A percentile compares a stretch with the other conserved stretches of the same genome.
Evolutionary conservation across 192 early-diverging fungal species (phyloP).

Genomic region (Kappamyces sp.): DNA sequence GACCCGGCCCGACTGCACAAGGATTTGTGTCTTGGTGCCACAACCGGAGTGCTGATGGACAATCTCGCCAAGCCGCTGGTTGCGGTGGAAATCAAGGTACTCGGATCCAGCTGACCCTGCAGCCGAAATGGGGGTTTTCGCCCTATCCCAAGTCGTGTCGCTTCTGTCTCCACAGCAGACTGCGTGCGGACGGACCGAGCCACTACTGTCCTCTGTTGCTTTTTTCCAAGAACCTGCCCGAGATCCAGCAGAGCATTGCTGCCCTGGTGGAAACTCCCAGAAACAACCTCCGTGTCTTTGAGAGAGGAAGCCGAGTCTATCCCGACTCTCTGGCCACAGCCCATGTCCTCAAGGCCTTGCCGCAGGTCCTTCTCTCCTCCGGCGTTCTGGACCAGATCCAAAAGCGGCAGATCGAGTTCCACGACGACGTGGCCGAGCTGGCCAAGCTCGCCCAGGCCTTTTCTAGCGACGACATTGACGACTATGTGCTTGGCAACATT

Average conservation of each 20-base stretch:
- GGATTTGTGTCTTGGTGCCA: neutral
- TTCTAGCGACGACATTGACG: neutral
- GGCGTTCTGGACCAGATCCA: neutral
- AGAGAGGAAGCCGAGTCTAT: neutral
- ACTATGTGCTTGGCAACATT: neutral
- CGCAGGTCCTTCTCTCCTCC: neutral
- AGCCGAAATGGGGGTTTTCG: slow-evolving; percentile 15
- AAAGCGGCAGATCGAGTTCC: neutral
- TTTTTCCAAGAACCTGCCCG: neutral
- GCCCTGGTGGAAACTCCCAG: neutral
- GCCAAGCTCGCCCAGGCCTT: neutral
- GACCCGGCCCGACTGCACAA: neutral
- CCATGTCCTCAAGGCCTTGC: neutral
- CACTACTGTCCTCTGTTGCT: slow-evolving; percentile 5
- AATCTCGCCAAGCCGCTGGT: neutral
- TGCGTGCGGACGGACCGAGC: neutral
- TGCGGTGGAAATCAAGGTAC: no score
- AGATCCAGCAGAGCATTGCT: neutral
- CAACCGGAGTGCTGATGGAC: slow-evolving; percentile 1
- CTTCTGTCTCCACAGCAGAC: slow-evolving; percentile 3
- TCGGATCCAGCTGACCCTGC: neutral
- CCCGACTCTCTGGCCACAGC: neutral
- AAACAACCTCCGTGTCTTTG: neutral
- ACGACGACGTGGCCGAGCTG: neutral
- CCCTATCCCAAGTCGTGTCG: slow-evolving; percentile 1